Base-by-base conservation (phyloP, 805 yeast genomes). In the Metschnikowia continentalis region DNA sequence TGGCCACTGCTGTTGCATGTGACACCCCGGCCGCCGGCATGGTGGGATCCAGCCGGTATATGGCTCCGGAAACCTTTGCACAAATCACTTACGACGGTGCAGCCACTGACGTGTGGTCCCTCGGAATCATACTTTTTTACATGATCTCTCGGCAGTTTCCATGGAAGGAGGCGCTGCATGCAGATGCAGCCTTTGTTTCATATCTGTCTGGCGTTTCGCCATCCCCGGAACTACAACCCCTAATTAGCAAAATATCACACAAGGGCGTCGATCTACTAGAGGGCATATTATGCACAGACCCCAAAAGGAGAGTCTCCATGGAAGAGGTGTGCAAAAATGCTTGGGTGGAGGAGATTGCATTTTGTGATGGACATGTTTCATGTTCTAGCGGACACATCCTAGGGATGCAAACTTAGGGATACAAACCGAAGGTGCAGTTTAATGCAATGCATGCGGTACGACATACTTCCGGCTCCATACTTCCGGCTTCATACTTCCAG, bases 31-130 rank as follows among this genome's bases (percentile, higher is more conserved):
- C 71, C 5, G 51, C 67, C 30, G 83, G 84, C 2, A 56, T 78
- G 13, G 81, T 75, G 2, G 84, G 84, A 0, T 72, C 82, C 0
- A 69, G 65, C 14, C 55, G 59, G 13, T 76, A 70, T 54, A 67
- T 68, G 20, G 80, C 83, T 0, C 84, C 84, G 0, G 84, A 80
- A 60, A 69, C 74, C 15, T 66, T 67, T 33, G 49, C 60, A 6
- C 42, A 42, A 13, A 57, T 78, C 6, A 55, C 54, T 8, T 80
- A 80, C 55, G 68, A 73, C 48, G 77, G 80, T 0, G 62, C 57
- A 42, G 60, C 62, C 20, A 66, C 70, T 10, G 83, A 80, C 54
- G 58, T 77, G 10, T 80, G 84, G 84, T 71, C 81, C 0, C 53
- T 78, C 17, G 84, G 81, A 2, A 66, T 78, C 2, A 61, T 79